Base-by-base conservation (phyloP, 805 yeast genomes). In the Lipomyces chichibuensis region DNA sequence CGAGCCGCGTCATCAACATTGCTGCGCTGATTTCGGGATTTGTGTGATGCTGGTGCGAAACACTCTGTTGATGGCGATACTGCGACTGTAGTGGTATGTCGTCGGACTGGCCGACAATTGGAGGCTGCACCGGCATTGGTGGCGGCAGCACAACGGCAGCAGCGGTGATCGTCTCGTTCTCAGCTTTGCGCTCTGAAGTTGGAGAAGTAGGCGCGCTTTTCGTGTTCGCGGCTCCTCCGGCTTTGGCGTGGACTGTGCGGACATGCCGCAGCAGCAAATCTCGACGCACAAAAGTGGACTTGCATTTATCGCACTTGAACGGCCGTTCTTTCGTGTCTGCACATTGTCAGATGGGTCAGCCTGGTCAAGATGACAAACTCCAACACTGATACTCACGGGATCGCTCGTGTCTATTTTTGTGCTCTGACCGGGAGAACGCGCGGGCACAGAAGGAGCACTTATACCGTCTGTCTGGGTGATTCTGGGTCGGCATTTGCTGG, bases 381-480 rank as follows among this genome's bases (percentile, higher is more conserved):
- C 33, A 20, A 65, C 11, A 4, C 32, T 20, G 37, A 8, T 11
- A 69, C 72, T 6, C 59, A 69, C 72, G 95, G 0, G 92, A 87
- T 33, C 93, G 79, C 76, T 90, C 94, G 73, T 90, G 95, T 59
- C 95, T 83, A 54, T 88, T 85, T 72, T 88, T 84, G 76, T 90
- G 95, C 75, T 90, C 95, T 11, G 90, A 85, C 61, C 95, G 80
- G n/a, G 92, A 86, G 74, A 90, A 90, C 6, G 91, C 88, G 69
- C 93, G 81, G 39, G 92, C 90, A 73, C 96, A 90, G 75, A 85
- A 90, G 6, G 90, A 86, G 78, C 96, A 90, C 52, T 88, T 84
- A 77, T 89, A 90, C 73, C 89, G 86, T 72, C 88, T 84, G 72
- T 84, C 88, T 52, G 88, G 79, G 20, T 17, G 49, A n/a, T 43